A percentile compares a stretch with the other conserved stretches of the same genome.
Evolutionary conservation across 352 stramenopile genomes (phyloP).

Genomic region (Globisporangium nodosum): DNA sequence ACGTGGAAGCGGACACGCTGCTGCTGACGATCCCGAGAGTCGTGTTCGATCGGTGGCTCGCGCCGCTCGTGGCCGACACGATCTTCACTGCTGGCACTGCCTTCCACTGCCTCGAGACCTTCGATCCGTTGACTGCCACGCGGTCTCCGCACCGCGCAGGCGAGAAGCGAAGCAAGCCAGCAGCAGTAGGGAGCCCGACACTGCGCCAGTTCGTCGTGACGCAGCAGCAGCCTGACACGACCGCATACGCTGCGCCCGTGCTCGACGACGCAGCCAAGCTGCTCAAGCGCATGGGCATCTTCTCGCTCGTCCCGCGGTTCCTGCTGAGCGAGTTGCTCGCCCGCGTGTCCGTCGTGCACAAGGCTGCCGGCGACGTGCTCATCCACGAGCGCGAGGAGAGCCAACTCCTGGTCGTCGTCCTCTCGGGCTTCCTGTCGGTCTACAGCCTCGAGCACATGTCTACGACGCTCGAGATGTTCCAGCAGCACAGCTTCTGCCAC

Average conservation of each 20-base stretch:
- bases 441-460: constrained; percentile 62
- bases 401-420: constrained; percentile 31
- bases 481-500: constrained; percentile 49
- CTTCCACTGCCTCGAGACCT: constrained; percentile 20
- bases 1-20: constrained; percentile 27
- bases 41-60: constrained; percentile 42
- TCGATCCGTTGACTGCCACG: too few relatives aligned
- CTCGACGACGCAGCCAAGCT: constrained; percentile 27
- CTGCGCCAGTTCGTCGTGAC: not conserved
- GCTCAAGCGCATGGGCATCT: constrained; percentile 34
- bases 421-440: constrained; percentile 47
- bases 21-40: constrained; percentile 28
- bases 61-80: constrained; percentile 21
- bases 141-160: not conserved
- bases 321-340: constrained; percentile 33
- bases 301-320: constrained; percentile 31
- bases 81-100: constrained; percentile 35
- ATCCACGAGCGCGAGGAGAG: constrained; percentile 40
- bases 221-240: not conserved
- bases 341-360: constrained; percentile 24
- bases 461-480: constrained; percentile 54
- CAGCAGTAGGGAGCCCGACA: not conserved
- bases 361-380: constrained; percentile 41
- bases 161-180: constrained; percentile 1
- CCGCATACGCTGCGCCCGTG: not conserved